Percentiles rank a stretch among this genome's conserved stretches.
Conservation (phyloP, 176 grass and related monocot species). For the Aegilops longissima region DNA sequence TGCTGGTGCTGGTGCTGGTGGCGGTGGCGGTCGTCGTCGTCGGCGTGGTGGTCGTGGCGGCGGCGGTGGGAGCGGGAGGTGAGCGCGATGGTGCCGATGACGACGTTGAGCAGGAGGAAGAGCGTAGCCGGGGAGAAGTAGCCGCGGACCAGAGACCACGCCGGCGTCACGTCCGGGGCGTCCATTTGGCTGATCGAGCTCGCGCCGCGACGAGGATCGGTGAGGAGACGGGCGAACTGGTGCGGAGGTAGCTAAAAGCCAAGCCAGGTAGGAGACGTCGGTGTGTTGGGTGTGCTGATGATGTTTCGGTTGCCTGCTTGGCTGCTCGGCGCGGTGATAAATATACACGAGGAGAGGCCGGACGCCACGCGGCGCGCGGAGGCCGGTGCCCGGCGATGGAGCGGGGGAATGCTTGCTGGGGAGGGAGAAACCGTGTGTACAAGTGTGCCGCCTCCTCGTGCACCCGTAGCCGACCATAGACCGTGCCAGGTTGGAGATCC, state of each 20-base stretch:
- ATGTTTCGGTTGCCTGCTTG: neutral
- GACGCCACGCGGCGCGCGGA: slow-evolving; percentile 19
- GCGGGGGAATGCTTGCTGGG: slow-evolving; percentile 12
- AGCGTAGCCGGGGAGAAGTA: slow-evolving; percentile 71
- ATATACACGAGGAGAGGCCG: slow-evolving; percentile 1
- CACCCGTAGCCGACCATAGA: slow-evolving; percentile 28
- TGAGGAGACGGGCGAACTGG: neutral
- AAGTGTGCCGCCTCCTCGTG: slow-evolving; percentile 10
- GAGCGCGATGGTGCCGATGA: slow-evolving; percentile 86
- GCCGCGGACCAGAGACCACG: slow-evolving; percentile 47
- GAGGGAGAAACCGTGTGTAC: slow-evolving; percentile 13
- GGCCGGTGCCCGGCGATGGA: neutral
- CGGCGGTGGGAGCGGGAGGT: slow-evolving; percentile 43
- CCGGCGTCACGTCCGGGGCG: slow-evolving; percentile 14
- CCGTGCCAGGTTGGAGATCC: slow-evolving; percentile 40
- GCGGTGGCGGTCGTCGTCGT: neutral
- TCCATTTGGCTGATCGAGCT: slow-evolving; percentile 8
- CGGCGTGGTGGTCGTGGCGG: neutral
- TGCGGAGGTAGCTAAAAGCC: neutral
- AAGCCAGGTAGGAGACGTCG: neutral
- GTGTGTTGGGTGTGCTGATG: neutral
- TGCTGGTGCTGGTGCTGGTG: neutral
- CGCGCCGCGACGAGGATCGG: neutral
- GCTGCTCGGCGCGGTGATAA: neutral
- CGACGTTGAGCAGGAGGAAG: slow-evolving; percentile 78